Evolutionary conservation across 371 early-diverging fungal species (phyloP), one percentile per base, ranked within the genome.

Genomic region (Coemansia sp.): DNA sequence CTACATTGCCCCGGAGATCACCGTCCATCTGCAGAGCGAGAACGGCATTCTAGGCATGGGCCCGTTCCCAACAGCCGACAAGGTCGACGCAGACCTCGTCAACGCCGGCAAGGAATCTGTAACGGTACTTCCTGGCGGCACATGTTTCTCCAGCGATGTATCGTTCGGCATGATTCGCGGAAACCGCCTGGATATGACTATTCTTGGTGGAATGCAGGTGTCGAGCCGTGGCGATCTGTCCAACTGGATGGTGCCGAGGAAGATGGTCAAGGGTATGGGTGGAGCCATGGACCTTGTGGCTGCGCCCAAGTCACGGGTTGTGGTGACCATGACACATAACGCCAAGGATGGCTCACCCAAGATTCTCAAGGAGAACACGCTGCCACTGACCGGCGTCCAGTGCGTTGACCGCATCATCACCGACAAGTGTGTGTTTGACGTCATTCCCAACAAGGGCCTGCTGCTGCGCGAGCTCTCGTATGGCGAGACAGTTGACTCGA

Each of bases 271-370:
- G 81, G 89, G 89, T 56, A 85, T 85, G 84, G 90, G 90, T 39
- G 88, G 90, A 9, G 90, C 89, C n/a, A 87, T 87, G 88, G 90
- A 89, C 55, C 72, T 89, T 32, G 90, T 88, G 3, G 77, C 87
- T 32, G 80, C 82, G 14, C 72, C 80, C n/a, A 77, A 74, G 43
- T 82, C 88, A 16, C 48, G 87, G 74, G 42, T 79, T 78, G 86
- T 89, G 13, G 87, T 89, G 51, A 86, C 86, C 40, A 89, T 88
- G 88, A 86, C 86, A 52, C 89, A 89, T 61, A 76, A 80, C 26
- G 82, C 87, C 62, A 88, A 88, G 80, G 79, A 81, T 10, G 87
- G 87, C 53, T 78, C 78, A 62, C 84, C 81, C 58, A 89, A 89
- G 82, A 87, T 89, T 43, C 63, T 89, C 50, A 67, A 82, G 11